phyloP scores from a whole-genome alignment of 495 filamentous ascomycete species.

The Astrothelium subdiscretum region DNA sequence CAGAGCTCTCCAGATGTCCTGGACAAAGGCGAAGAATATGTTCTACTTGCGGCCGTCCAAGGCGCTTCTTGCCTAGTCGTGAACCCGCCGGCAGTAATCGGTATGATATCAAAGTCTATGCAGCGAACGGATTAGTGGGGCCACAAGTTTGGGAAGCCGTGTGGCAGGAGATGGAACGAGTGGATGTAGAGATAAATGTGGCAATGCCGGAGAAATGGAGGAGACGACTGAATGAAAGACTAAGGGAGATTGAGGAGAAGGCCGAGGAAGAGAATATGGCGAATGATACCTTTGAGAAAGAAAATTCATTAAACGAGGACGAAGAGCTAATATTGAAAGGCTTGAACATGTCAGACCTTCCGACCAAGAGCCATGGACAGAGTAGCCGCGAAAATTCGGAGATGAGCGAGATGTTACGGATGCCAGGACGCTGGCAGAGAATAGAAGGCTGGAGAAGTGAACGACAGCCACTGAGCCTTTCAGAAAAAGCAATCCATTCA shows the following conservation, averaged over 20 bases:
- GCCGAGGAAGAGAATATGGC: conserved; percentile 2
- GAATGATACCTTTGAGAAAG: not conserved
- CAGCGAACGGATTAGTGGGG: conserved; percentile 85
- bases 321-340: conserved; percentile 5
- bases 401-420: not conserved
- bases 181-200: conserved; percentile 83
- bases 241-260: conserved; percentile 16
- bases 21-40: conserved; percentile 25
- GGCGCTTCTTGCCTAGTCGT: not conserved
- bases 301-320: not conserved
- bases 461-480: not conserved
- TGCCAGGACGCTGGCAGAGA: not conserved
- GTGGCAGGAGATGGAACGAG: conserved; percentile 95
- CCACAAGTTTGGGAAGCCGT: conserved; percentile 85
- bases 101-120: conserved; percentile 83
- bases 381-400: not conserved
- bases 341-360: not conserved
- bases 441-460: not conserved
- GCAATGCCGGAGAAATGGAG: conserved; percentile 46
- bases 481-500: conserved; percentile 6
- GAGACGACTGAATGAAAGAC: conserved; percentile 1
- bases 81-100: conserved; percentile 30
- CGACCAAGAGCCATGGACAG: not conserved
- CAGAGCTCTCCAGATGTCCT: conserved; percentile 14
- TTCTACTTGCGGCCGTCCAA: conserved; percentile 13